phyloP scores from a whole-genome alignment of 2,329 filamentous ascomycete genomes.

The Neopestalotiopsis sp. region DNA sequence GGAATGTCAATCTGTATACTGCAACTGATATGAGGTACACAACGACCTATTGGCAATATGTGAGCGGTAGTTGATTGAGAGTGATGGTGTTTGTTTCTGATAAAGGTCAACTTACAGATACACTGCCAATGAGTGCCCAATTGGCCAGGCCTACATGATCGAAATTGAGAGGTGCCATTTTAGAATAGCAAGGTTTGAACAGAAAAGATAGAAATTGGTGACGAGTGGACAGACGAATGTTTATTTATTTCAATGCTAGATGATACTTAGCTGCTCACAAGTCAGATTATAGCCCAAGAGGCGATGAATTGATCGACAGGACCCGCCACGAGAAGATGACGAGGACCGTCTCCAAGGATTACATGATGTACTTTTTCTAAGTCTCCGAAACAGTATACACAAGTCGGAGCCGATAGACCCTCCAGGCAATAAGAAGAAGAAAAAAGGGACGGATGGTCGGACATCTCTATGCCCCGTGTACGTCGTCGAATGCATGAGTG shows the following conservation, averaged over 20 bases:
- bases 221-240: background rate
- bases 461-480: background rate
- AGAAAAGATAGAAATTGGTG: background rate
- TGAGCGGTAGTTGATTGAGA: background rate
- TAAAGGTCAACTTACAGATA: background rate
- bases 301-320: background rate
- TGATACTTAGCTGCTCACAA: constrained; percentile 1
- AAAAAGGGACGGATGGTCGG: background rate
- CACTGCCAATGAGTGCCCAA: background rate
- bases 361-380: background rate
- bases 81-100: background rate
- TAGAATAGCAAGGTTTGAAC: background rate
- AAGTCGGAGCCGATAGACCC: background rate
- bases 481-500: background rate
- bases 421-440: background rate
- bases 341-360: background rate
- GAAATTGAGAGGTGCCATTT: constrained; percentile 10
- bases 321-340: background rate
- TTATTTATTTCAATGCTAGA: background rate
- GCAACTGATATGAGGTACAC: constrained; percentile 26
- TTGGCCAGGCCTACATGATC: constrained; percentile 9
- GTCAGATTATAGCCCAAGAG: background rate
- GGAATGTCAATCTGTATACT: constrained; percentile 36
- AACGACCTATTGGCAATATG: constrained; percentile 18
- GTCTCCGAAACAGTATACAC: background rate